These are phyloP conservation scores for Mariannaea sp. DNA, from an alignment of 2,329 filamentous ascomycete genomes.

Conservation along the genomic window DNA sequence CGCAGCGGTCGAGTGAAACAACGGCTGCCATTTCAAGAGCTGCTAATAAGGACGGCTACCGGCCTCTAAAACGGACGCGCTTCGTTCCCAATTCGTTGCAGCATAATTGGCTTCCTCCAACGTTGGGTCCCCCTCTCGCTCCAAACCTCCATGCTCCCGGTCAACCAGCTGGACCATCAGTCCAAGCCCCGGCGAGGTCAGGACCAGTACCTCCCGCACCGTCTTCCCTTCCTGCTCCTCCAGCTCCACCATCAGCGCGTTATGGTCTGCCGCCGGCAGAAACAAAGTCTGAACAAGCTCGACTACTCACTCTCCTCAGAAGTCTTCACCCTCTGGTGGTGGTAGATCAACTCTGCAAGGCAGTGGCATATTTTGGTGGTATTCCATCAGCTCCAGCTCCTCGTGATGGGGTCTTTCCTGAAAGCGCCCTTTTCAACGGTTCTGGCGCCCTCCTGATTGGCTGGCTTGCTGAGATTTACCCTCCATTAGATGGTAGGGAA, in stretches of 20 bases:
- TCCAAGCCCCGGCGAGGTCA: neutral
- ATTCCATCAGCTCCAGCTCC: conserved; percentile 60
- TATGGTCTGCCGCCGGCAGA: conserved; percentile 44
- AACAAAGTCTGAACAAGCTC: conserved; percentile 63
- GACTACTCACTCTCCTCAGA: conserved; percentile 61
- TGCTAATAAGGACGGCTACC: conserved; percentile 59
- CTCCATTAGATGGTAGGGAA: conserved; percentile 41
- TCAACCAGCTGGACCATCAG: neutral
- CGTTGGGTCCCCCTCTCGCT: conserved; percentile 5
- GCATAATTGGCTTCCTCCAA: neutral
- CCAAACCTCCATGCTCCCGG: too few relatives aligned
- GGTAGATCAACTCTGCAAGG: conserved; percentile 67
- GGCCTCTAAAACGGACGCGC: conserved; percentile 52
- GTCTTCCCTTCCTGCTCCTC: neutral
- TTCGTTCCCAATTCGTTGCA: conserved; percentile 32
- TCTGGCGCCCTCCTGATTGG: conserved; percentile 62
- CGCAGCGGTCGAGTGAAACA: conserved; percentile 65
- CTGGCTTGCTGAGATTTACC: conserved; percentile 69
- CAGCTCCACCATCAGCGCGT: conserved; percentile 22
- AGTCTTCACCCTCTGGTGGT: conserved; percentile 60
- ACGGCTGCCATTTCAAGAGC: conserved; percentile 62
- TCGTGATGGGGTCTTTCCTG: conserved; percentile 58
- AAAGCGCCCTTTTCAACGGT: conserved; percentile 61
- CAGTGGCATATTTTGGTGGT: conserved; percentile 66
- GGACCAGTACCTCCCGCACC: neutral